Evolutionary conservation across 2,329 filamentous ascomycete genomes (phyloP), one percentile per base, ranked within the genome.

Genomic region (Cladosporium sp.): DNA sequence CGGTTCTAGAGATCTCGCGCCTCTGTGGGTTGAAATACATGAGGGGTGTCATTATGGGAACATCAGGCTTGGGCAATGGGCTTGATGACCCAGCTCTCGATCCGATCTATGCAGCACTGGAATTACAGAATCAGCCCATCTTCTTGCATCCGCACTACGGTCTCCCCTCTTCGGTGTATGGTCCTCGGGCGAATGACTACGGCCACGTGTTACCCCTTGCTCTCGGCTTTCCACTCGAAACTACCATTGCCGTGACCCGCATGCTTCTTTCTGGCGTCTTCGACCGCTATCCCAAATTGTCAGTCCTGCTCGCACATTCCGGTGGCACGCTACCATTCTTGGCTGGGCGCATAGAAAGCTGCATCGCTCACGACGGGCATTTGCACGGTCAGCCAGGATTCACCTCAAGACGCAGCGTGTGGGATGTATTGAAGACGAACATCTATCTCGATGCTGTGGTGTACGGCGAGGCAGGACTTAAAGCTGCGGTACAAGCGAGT

Each of bases 121-220:
- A 90, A 40, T 80, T 82, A 39, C 82, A 83, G 0, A 72, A 78
- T 7, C 77, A 90, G 34, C 77, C 89, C 22, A 78, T 96, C 49
- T 97, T 97, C 75, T 73, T 97, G 52, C 92, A 97, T 73, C 92
- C 92, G 25, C 92, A 97, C 73, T 96, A 97, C 70, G 92, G 92
- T 1, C 81, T 97, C 2, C 91, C 91, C 0, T 82, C 83, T 59
- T 82, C 85, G 8, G 90, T 95, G 3, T 96, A 89, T 75, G 92
- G 92, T 0, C 83, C 89, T 0, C 78, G 87, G 7, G 83, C 83
- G 0, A 86, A 87, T 60, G 80, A 82, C 32, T 96, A 95, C 69
- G 92, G 92, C 0, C 92, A 96, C 70, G 91, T 96, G 0, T 79
- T 97, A 2, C 89, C 91, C 0, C 77, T 97, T 0, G 90, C 91